Conservation (phyloP, 306 rosid species). For the Inga laurina region DNA sequence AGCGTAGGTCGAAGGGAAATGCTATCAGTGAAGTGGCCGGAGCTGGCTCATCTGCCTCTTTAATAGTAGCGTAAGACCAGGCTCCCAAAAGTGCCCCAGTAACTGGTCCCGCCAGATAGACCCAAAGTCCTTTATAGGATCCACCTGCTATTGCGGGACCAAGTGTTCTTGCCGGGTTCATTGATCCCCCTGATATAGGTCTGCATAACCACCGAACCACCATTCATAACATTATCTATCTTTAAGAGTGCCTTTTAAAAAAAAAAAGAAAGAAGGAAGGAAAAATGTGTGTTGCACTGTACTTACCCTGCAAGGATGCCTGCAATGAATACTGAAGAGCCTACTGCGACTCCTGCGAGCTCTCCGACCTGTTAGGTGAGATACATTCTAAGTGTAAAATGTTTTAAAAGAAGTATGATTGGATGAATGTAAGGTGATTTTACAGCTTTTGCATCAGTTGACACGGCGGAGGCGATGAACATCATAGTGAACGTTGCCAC, state of each 20-base stretch:
- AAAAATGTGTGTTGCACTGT: background rate
- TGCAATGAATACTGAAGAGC: conserved; percentile 72
- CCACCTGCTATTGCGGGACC: conserved; percentile 80
- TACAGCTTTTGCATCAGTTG: conserved; percentile 82
- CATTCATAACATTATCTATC: background rate
- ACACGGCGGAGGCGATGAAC: conserved; percentile 70
- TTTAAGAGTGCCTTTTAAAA: background rate
- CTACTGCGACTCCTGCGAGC: conserved; percentile 82
- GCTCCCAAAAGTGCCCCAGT: conserved; percentile 70
- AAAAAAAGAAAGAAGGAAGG: too few relatives aligned
- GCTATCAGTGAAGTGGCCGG: conserved; percentile 30
- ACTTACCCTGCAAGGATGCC: conserved; percentile 86
- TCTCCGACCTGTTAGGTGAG: conserved; percentile 52
- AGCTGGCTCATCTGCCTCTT: conserved; percentile 40
- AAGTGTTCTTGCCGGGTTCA: conserved; percentile 89
- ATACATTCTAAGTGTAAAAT: background rate
- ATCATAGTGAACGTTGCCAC: conserved; percentile 73
- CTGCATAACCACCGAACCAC: conserved; percentile 40
- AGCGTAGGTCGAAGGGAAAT: conserved; percentile 37
- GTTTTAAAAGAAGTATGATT: background rate
- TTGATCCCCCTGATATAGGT: conserved; percentile 88
- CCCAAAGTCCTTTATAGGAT: conserved; percentile 67
- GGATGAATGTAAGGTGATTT: background rate
- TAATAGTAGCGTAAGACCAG: conserved; percentile 57
- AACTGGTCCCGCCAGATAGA: conserved; percentile 68